These are phyloP conservation scores for Ambrosia artemisiifolia DNA, from an alignment of 129 eudicot species.

Conservation along the genomic window DNA sequence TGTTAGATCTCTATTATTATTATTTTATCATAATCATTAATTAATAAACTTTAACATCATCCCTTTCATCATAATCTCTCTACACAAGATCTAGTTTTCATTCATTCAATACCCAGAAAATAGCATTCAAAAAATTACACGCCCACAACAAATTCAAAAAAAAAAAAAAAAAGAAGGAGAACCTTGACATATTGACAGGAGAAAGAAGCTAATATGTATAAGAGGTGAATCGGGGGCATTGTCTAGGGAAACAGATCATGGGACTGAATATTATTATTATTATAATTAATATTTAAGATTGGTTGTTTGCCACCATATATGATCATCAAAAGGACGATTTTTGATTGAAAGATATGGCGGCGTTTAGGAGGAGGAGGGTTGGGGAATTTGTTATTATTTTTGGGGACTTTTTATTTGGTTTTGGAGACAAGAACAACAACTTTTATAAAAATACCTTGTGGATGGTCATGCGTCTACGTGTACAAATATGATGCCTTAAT, in stretches of 20 bases:
- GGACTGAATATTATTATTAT: background rate
- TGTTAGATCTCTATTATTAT: too few species aligned
- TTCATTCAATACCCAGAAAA: too few species aligned
- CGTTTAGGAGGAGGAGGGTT: conserved; percentile 17
- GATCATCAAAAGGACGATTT: conserved; percentile 5
- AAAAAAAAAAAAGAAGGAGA: background rate
- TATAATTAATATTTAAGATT: conserved; percentile 11
- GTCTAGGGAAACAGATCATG: conserved; percentile 30
- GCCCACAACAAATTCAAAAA: background rate
- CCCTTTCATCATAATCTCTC: too few species aligned
- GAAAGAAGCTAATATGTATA: conserved; percentile 27
- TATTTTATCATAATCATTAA: too few species aligned
- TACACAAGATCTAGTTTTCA: too few species aligned
- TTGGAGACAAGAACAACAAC: background rate
- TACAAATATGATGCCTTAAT: conserved; percentile 21
- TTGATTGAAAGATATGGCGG: conserved; percentile 26
- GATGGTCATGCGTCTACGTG: conserved; percentile 26
- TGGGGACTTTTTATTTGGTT: too few species aligned
- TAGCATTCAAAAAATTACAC: background rate
- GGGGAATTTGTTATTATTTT: conserved; percentile 12
- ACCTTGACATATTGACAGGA: conserved; percentile 66
- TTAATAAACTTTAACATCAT: too few species aligned
- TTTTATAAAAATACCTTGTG: conserved; percentile 14
- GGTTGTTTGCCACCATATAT: conserved; percentile 4
- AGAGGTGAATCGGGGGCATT: conserved; percentile 44